phyloP scores from a whole-genome alignment of 345 rosid species.

The Acer negundo region DNA sequence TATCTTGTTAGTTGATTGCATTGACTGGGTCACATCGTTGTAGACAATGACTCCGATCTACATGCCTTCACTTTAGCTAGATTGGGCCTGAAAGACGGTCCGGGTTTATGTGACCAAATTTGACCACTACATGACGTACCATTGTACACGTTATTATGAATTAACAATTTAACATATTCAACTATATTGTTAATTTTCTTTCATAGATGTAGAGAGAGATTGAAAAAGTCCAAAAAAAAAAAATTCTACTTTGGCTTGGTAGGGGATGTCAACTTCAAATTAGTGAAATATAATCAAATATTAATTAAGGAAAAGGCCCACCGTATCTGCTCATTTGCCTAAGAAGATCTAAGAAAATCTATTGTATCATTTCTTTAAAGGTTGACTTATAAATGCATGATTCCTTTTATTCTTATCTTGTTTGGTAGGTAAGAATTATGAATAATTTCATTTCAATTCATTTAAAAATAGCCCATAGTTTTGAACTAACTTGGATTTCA shows the following conservation, averaged over 20 bases:
- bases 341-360: slow-evolving; percentile 10
- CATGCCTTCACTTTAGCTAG: no score
- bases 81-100: no score
- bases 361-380: not conserved
- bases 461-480: no score
- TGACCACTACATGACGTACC: no score
- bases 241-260: not conserved
- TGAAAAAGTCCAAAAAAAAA: not conserved
- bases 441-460: not conserved
- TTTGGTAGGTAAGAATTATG: not conserved
- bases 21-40: no score
- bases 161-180: not conserved
- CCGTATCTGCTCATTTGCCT: not conserved
- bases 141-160: not conserved
- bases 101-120: no score
- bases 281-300: not conserved
- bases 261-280: not conserved
- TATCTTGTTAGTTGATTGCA: no score
- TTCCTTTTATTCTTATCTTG: not conserved
- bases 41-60: no score
- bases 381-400: not conserved
- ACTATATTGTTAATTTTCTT: not conserved
- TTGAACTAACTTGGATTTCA: no score
- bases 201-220: not conserved
- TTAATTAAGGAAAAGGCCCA: not conserved